Conservation (phyloP, 345 rosid genomes). For the Euphorbia peplus region DNA sequence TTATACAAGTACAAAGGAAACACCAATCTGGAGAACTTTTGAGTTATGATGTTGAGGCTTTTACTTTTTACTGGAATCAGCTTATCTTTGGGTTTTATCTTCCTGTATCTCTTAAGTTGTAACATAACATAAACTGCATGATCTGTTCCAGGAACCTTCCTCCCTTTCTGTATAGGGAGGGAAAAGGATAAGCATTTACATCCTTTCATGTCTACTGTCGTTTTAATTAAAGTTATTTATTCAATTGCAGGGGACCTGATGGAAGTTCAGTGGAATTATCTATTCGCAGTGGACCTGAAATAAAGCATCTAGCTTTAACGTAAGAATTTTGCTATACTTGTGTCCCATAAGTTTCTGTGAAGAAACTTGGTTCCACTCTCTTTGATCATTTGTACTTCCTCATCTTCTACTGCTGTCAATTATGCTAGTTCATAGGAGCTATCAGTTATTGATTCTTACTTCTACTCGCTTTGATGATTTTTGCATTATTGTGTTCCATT, state of each 20-base stretch:
- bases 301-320: conserved; percentile 65
- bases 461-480: too few species aligned
- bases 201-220: not conserved
- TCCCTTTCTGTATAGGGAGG: not conserved
- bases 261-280: conserved; percentile 83
- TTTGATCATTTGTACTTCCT: conserved; percentile 7
- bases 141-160: not conserved
- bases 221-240: conserved; percentile 13
- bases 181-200: not conserved
- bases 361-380: conserved; percentile 4
- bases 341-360: not conserved
- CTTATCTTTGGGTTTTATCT: not conserved
- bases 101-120: not conserved
- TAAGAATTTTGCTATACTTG: conserved; percentile 25
- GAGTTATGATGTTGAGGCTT: not conserved
- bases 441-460: not conserved
- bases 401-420: not conserved
- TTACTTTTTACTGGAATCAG: not conserved
- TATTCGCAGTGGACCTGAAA: conserved; percentile 67
- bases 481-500: not conserved
- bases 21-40: not conserved
- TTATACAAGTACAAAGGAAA: not conserved
- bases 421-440: not conserved
- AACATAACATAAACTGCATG: not conserved
- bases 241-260: conserved; percentile 78